Evolutionary conservation across 371 early-diverging fungal genomes (phyloP).

Genomic region (Actinomortierella wolfii): DNA sequence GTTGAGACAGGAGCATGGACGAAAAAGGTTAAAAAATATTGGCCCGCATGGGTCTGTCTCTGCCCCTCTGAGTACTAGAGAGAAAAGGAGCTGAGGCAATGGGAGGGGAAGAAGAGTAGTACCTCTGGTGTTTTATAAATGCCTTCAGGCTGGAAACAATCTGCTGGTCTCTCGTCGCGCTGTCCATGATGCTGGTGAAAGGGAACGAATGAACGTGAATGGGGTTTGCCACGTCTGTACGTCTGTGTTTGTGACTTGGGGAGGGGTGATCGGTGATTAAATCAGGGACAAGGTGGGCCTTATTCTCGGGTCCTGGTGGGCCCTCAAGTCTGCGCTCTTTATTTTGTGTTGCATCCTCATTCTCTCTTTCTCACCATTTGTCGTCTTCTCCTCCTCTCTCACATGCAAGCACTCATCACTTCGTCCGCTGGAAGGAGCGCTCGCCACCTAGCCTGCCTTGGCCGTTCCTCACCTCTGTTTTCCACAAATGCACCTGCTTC

Average conservation of each 20-base stretch:
- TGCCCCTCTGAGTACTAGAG: neutral
- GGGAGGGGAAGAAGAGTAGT: neutral
- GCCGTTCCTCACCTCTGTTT: too few relatives aligned
- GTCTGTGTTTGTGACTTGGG: neutral
- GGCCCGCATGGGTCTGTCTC: neutral
- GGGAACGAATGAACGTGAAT: neutral
- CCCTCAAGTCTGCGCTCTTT: neutral
- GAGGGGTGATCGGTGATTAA: neutral
- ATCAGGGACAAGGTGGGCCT: neutral
- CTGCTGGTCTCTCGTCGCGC: conserved; percentile 29
- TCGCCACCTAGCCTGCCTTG: too few relatives aligned
- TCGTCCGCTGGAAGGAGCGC: too few relatives aligned
- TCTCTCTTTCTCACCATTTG: conserved; percentile 1
- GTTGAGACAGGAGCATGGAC: neutral
- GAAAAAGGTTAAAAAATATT: neutral
- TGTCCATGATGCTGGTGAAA: conserved; percentile 11
- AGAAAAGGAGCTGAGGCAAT: neutral
- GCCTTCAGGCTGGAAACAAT: conserved; percentile 31
- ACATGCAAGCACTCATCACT: neutral
- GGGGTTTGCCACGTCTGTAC: conserved; percentile 24
- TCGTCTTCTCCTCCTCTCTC: neutral
- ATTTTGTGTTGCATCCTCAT: neutral
- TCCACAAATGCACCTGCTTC: neutral
- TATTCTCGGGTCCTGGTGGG: neutral
- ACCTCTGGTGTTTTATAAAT: conserved; percentile 45